Conservation (phyloP, 345 rosid species). For the Linum tenue region DNA sequence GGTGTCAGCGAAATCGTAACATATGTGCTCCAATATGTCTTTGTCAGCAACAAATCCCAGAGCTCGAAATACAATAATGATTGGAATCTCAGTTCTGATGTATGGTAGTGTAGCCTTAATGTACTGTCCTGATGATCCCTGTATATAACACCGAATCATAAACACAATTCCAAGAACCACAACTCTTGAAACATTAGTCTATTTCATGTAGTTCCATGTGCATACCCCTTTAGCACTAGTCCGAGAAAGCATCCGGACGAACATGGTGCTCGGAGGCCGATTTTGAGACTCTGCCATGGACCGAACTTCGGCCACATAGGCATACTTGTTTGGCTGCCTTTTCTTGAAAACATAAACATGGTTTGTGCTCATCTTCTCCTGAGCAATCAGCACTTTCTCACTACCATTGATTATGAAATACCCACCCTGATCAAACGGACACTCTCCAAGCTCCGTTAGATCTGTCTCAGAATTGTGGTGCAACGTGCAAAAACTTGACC, state of each 20-base stretch:
- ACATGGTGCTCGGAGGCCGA: constrained; percentile 95
- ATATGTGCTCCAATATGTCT: constrained; percentile 88
- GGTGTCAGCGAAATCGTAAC: constrained; percentile 81
- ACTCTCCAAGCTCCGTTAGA: constrained; percentile 96
- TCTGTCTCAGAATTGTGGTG: constrained; percentile 92
- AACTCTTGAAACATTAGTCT: not conserved
- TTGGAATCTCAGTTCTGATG: constrained; percentile 93
- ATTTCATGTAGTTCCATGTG: constrained; percentile 7
- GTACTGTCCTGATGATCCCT: constrained; percentile 97
- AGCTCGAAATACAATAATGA: constrained; percentile 93
- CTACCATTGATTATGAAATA: constrained; percentile 96
- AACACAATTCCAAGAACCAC: not conserved
- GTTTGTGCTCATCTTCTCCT: constrained; percentile 99
- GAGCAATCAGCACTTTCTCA: constrained; percentile 96
- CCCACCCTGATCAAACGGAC: constrained; percentile 98
- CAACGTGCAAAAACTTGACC: constrained; percentile 84
- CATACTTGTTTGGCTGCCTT: constrained; percentile 93
- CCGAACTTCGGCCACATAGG: constrained; percentile 85
- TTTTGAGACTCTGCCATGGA: constrained; percentile 97
- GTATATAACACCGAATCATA: constrained; percentile 18
- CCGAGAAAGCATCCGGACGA: constrained; percentile 97
- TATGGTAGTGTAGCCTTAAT: constrained; percentile 95
- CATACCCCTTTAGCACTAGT: constrained; percentile 94
- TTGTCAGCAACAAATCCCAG: constrained; percentile 96
- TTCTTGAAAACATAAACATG: constrained; percentile 96